Base-by-base conservation (phyloP, 768 basidiomycete species). In the Suillus subluteus region DNA sequence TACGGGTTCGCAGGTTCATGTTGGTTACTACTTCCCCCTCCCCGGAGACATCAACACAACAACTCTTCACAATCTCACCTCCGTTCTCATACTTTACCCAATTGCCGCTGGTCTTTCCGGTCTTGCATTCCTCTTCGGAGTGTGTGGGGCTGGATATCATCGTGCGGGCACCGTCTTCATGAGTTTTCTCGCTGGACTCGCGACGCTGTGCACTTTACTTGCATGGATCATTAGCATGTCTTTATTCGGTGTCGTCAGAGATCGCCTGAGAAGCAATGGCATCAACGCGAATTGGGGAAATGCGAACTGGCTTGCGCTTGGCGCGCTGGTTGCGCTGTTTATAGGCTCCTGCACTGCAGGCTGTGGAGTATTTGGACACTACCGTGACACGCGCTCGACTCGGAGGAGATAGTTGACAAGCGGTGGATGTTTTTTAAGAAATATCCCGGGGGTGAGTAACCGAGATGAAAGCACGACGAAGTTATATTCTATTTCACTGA, bases 301-400 rank as follows among this genome's bases (percentile, higher is more conserved):
- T 75, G 93, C 91, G 54, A 88, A 88, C 73, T 96, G 94, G 94
- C 73, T 95, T 65, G 90, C 90, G 4, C 83, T 95, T 54, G 92
- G 86, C 65, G 92, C 92, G 1, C 80, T 91, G 61, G 83, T 86
- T 62, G 83, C 92, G 1, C 83, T 95, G 58, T 68, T 88, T 52
- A 66, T 94, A 18, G 89, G 84, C 32, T 89, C 89, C 78, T 91
- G 89, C 77, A 82, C 87, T 3, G 84, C 87, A 16, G 81, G 84
- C 4, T 88, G 87, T 69, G 91, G 91, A 38, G 80, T 86, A 62
- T 92, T 89, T 73, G 90, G 91, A 7, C 79, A 84, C 65, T 93
- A 90, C 32, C 32, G 32, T 32, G 32, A 32, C 78, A 84, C 83
- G 50, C 70, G 69, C 16, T 71, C 77, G 58, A 26, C 26, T 26